Evolutionary conservation across 768 basidiomycete species (phyloP).

Genomic region (Trametes villosa): DNA sequence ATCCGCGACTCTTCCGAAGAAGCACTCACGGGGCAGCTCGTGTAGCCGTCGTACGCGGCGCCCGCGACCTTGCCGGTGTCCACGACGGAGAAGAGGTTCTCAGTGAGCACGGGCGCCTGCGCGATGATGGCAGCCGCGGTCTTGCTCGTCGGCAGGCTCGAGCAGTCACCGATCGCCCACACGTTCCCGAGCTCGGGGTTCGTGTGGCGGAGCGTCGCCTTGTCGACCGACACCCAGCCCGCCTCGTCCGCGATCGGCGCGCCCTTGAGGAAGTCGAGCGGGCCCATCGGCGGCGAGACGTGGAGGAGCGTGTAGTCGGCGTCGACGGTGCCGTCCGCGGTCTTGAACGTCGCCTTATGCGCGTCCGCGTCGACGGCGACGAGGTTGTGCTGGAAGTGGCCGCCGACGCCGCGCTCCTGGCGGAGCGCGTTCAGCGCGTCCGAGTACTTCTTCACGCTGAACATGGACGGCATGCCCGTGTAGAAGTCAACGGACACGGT

Average conservation of each 20-base stretch:
- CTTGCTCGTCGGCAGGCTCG: conserved; percentile 92
- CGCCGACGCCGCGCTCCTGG: conserved; percentile 78
- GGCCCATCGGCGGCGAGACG: conserved; percentile 91
- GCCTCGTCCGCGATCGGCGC: conserved; percentile 78
- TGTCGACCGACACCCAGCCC: conserved; percentile 91
- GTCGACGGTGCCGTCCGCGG: conserved; percentile 66
- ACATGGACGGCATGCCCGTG: conserved; percentile 95
- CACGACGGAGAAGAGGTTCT: conserved; percentile 82
- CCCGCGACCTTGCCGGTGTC: conserved; percentile 69
- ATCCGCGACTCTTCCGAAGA: background rate
- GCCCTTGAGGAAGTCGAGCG: conserved; percentile 76
- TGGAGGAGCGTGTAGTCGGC: conserved; percentile 86
- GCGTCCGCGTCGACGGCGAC: conserved; percentile 70
- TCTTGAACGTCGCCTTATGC: conserved; percentile 85
- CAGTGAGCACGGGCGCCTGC: conserved; percentile 87
- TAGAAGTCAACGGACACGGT: conserved; percentile 76
- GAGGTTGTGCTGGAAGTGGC: conserved; percentile 82
- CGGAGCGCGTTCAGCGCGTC: conserved; percentile 83
- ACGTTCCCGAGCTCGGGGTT: conserved; percentile 83
- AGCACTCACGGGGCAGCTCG: conserved; percentile 77
- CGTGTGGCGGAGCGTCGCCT: conserved; percentile 78
- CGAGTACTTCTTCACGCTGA: conserved; percentile 94
- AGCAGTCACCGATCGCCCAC: conserved; percentile 92
- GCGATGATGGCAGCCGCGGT: conserved; percentile 93
- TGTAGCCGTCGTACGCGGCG: conserved; percentile 87